Conservation (phyloP, 768 basidiomycete genomes). For the Cystobasidiopsis lactophilus region DNA sequence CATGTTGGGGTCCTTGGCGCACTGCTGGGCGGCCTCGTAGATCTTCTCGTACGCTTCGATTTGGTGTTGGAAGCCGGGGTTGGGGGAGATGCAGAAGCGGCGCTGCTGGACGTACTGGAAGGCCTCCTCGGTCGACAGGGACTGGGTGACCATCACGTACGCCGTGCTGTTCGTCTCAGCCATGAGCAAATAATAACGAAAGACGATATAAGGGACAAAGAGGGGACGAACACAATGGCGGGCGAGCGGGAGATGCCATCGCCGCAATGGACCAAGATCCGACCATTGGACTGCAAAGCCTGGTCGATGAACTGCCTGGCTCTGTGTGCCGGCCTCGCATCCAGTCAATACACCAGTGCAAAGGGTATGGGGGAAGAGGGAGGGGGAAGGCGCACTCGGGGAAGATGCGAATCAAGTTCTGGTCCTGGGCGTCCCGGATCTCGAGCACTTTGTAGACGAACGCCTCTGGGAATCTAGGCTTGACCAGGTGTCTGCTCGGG, state of each 20-base stretch:
- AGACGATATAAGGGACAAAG: not conserved
- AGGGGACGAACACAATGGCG: constrained; percentile 16
- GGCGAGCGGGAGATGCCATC: constrained; percentile 21
- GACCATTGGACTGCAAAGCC: constrained; percentile 8
- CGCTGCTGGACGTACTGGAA: constrained; percentile 26
- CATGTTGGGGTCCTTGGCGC: constrained; percentile 31
- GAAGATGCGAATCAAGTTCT: constrained; percentile 77
- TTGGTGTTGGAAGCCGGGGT: constrained; percentile 74
- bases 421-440: constrained; percentile 80
- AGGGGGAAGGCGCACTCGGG: constrained; percentile 37
- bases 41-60: constrained; percentile 93
- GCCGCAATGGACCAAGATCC: constrained; percentile 19
- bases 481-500: constrained; percentile 60
- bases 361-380: too few relatives aligned
- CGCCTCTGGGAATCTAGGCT: constrained; percentile 56
- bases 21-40: constrained; percentile 52
- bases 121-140: constrained; percentile 18
- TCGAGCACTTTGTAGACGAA: constrained; percentile 62
- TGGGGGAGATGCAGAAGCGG: constrained; percentile 80
- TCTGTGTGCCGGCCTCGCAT: constrained; percentile 5
- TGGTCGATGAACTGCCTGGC: constrained; percentile 17
- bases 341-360: too few relatives aligned
- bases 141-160: constrained; percentile 18
- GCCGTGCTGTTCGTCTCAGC: constrained; percentile 8
- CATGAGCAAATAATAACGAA: not conserved